These are phyloP conservation scores for Colletotrichum melonis DNA, from an alignment of 2,329 filamentous ascomycete species.

Conservation along the genomic window DNA sequence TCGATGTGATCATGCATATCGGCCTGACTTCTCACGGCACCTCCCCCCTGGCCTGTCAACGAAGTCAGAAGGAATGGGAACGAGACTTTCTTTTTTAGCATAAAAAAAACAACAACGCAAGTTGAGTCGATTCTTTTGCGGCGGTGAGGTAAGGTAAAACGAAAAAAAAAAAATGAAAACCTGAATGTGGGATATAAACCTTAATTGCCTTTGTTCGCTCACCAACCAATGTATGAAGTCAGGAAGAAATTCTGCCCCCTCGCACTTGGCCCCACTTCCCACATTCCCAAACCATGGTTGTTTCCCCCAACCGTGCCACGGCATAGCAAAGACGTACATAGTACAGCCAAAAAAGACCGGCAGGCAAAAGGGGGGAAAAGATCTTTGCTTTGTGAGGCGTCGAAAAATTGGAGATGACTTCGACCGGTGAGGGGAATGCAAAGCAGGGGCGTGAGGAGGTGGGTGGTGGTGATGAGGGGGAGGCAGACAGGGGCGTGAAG, in stretches of 20 bases:
- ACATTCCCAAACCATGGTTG: not conserved
- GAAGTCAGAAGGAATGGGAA: not conserved
- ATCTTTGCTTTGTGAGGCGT: not conserved
- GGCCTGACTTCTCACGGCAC: not conserved
- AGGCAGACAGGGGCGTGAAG: not conserved
- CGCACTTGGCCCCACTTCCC: not conserved
- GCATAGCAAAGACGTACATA: not conserved
- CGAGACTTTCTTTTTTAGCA: not conserved
- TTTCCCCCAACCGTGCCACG: constrained; percentile 2
- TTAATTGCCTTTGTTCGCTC: not conserved
- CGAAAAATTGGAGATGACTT: not conserved
- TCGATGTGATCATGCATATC: not conserved
- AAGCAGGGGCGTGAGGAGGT: not conserved
- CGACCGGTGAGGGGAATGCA: not conserved
- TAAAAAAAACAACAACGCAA: not conserved
- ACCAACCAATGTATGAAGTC: not conserved
- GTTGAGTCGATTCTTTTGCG: not conserved
- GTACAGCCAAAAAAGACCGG: not conserved
- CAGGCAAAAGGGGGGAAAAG: not conserved
- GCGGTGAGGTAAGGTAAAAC: not conserved
- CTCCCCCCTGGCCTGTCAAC: not conserved
- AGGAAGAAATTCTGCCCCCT: not conserved
- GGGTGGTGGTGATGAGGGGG: not conserved
- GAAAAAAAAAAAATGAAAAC: not conserved
- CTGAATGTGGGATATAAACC: not conserved